Conservation (phyloP, 2,329 filamentous ascomycete genomes). For the Pseudophaeomoniella oleicola region DNA sequence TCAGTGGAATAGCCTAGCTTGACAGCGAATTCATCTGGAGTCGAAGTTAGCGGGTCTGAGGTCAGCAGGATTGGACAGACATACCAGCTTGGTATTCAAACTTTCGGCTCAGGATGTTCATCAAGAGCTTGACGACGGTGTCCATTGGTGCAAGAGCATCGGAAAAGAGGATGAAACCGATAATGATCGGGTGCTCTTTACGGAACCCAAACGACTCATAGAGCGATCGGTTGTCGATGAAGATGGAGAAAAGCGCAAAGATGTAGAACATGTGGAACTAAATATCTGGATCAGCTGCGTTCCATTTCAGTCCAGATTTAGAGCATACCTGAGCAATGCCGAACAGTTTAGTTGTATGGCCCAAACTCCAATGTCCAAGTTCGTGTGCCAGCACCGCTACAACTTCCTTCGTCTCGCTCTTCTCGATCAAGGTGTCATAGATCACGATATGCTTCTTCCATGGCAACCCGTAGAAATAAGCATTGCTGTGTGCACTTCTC, state of each 20-base stretch:
- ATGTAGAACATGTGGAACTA: conserved; percentile 91
- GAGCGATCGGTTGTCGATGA: conserved; percentile 86
- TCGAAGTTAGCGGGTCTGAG: conserved; percentile 11
- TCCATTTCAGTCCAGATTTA: conserved; percentile 3
- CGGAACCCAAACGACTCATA: conserved; percentile 86
- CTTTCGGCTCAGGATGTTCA: conserved; percentile 88
- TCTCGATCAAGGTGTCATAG: conserved; percentile 94
- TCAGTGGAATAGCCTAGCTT: conserved; percentile 71
- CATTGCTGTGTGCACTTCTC: conserved; percentile 76
- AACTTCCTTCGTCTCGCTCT: conserved; percentile 82
- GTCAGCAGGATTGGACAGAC: conserved; percentile 9
- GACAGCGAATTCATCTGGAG: conserved; percentile 65
- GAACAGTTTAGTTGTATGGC: conserved; percentile 85
- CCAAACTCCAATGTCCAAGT: conserved; percentile 91
- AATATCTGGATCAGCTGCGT: conserved; percentile 4
- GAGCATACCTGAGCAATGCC: conserved; percentile 68
- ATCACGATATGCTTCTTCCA: conserved; percentile 99
- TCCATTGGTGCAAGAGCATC: conserved; percentile 93
- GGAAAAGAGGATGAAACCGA: conserved; percentile 94
- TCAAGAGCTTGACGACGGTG: conserved; percentile 80
- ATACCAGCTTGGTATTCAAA: conserved; percentile 89
- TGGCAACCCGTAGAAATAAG: conserved; percentile 91
- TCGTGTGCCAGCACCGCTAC: conserved; percentile 92
- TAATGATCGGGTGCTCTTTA: conserved; percentile 73
- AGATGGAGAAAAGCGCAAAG: conserved; percentile 90